phyloP scores from a whole-genome alignment of 495 filamentous ascomycete genomes.

The Astrothelium macrocarpum region DNA sequence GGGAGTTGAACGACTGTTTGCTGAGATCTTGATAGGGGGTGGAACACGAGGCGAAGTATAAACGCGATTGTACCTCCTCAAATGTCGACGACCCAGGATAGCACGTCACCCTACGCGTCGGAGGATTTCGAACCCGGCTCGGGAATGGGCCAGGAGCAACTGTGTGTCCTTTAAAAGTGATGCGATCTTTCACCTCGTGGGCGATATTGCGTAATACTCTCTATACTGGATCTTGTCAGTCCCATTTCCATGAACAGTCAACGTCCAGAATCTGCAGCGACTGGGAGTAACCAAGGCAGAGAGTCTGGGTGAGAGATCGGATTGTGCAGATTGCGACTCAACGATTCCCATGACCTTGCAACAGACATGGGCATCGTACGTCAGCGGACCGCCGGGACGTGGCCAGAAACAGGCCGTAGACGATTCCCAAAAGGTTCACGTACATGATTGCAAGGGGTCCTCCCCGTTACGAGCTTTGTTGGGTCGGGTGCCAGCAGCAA shows the following conservation, averaged over 20 bases:
- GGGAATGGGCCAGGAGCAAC: neutral
- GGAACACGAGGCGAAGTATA: neutral
- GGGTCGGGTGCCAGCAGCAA: neutral
- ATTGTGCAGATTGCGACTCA: conserved; percentile 1
- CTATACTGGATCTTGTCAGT: neutral
- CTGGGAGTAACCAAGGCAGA: neutral
- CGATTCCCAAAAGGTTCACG: neutral
- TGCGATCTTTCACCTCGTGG: neutral
- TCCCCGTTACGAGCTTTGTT: neutral
- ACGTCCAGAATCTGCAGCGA: neutral
- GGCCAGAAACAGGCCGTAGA: neutral
- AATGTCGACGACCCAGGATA: neutral
- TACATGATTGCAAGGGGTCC: neutral
- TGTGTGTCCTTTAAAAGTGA: neutral
- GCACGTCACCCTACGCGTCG: neutral
- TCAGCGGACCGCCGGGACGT: neutral
- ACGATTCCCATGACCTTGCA: conserved; percentile 3
- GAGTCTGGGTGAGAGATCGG: neutral
- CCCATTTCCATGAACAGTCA: neutral
- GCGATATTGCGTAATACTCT: neutral
- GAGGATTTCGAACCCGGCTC: neutral
- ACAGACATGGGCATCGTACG: neutral
- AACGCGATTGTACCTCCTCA: neutral
- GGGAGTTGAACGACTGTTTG: neutral
- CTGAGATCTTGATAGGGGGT: neutral